Evolutionary conservation across 768 basidiomycete species (phyloP).

Genomic region (Amanita pseudoporphyria): DNA sequence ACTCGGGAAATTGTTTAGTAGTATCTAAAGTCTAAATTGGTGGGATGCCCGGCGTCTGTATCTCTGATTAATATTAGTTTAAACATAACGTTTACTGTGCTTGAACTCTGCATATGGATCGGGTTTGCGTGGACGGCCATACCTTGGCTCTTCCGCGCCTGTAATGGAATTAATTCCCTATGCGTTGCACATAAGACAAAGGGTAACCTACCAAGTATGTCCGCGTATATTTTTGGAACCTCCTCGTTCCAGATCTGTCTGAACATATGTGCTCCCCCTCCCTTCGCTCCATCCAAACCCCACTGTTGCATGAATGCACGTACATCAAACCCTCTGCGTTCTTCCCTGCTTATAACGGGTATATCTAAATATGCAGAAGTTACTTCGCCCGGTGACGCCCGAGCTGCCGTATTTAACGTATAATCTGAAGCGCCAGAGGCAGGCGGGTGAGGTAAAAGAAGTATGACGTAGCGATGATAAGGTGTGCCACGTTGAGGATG

Average conservation of each 20-base stretch:
- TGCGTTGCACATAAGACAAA: conserved; percentile 7
- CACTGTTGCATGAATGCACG: conserved; percentile 51
- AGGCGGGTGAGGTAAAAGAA: conserved; percentile 63
- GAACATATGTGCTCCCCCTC: conserved; percentile 81
- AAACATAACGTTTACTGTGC: conserved; percentile 36
- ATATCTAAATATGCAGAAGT: conserved; percentile 33
- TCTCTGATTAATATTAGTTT: conserved; percentile 8
- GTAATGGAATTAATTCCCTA: conserved; percentile 8
- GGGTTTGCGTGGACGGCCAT: conserved; percentile 39
- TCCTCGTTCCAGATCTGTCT: conserved; percentile 64
- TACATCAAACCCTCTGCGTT: conserved; percentile 56
- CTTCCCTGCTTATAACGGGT: conserved; percentile 32
- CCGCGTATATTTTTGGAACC: conserved; percentile 54
- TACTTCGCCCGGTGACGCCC: conserved; percentile 20
- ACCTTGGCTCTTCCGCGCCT: conserved; percentile 45
- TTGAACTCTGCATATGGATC: conserved; percentile 50
- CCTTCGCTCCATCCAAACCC: conserved; percentile 39
- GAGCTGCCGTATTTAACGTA: conserved; percentile 24
- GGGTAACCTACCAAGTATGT: conserved; percentile 52
- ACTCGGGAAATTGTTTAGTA: too few relatives aligned
- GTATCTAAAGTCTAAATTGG: background rate
- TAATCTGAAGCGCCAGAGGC: conserved; percentile 22
- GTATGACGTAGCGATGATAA: conserved; percentile 81
- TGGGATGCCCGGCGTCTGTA: background rate
- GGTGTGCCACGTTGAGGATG: conserved; percentile 85